phyloP scores from a whole-genome alignment of 2,329 filamentous ascomycete species.

The Phaeosphaeriaceae sp. region DNA sequence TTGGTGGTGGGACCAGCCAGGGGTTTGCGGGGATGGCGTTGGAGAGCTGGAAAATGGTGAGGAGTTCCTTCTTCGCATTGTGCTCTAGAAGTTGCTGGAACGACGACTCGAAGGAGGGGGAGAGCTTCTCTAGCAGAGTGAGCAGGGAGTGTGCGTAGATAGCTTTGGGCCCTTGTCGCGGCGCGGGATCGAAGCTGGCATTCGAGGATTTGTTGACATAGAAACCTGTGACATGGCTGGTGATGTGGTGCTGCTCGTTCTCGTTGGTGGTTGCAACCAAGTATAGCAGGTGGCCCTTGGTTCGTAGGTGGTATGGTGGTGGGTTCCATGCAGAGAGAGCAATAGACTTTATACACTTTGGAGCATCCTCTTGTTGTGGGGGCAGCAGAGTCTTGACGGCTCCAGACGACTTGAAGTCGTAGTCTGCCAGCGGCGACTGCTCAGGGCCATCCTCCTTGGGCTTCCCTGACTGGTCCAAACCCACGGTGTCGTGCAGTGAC shows the following conservation, averaged over 20 bases:
- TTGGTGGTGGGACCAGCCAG: conserved; percentile 81
- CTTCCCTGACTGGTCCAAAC: conserved; percentile 48
- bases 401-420: conserved; percentile 76
- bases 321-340: conserved; percentile 95
- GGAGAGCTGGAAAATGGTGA: conserved; percentile 93
- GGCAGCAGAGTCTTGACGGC: conserved; percentile 77
- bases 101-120: conserved; percentile 79
- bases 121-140: conserved; percentile 78
- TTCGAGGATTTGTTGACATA: conserved; percentile 97
- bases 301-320: conserved; percentile 87
- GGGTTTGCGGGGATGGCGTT: conserved; percentile 92
- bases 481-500: conserved; percentile 85
- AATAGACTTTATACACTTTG: conserved; percentile 90
- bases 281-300: conserved; percentile 92
- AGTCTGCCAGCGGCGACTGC: conserved; percentile 65
- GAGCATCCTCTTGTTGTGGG: conserved; percentile 68
- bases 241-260: conserved; percentile 93
- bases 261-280: conserved; percentile 89
- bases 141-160: conserved; percentile 85
- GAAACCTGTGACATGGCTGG: conserved; percentile 91
- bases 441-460: conserved; percentile 41
- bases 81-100: conserved; percentile 84
- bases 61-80: conserved; percentile 84
- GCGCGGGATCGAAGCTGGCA: conserved; percentile 91
- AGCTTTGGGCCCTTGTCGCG: conserved; percentile 79